Base-by-base conservation (phyloP, 2,329 filamentous ascomycete genomes). In the Clathrospora elynae region DNA sequence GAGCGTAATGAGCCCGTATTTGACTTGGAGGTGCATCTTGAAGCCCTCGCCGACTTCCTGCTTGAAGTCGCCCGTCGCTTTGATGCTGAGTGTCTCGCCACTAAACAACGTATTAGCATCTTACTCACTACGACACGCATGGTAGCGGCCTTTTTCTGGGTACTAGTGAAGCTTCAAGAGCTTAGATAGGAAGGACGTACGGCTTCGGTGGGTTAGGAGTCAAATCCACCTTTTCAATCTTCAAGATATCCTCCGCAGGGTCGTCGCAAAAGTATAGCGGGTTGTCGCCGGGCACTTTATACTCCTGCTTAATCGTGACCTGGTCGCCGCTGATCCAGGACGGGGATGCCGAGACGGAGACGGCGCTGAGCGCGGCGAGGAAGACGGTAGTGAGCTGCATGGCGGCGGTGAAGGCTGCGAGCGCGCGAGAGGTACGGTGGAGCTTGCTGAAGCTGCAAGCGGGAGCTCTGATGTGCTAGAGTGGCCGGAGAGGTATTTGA, bases 1-100 rank as follows among this genome's bases (percentile, higher is more conserved):
- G 53, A 99, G 81, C 41, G 84, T 88, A 71, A 99, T 96, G 55
- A 96, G 78, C 48, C 92, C 92, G 71, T 95, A 96, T 75, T 96
- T 96, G 74, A 99, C 92, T 56, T 85, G 81, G 26, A 99, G 71
- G 33, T 86, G 78, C 51, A 96, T 86, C 61, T 88, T 89, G 47
- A 92, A 89, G 45, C 90, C 92, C 45, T 90, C 70, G 41, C 84
- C 80, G 53, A 99, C 84, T 36, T 78, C 73, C 64, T 95, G 73
- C 57, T 79, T 80, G 53, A 97, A 80, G n/a, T 75, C 82, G 43
- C 92, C 93, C 20, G 75, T 78, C 32, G 91, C 93, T 53, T 83
- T 82, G 75, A 99, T 95, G 46, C 79, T 77, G 39, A 99, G 84
- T 13, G 81, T 81, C 60, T 83, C 57, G 61, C 92, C 93, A 67